Base-by-base conservation (phyloP, 2,329 filamentous ascomycete species). In the Coniosporium tulheliwenetii region DNA sequence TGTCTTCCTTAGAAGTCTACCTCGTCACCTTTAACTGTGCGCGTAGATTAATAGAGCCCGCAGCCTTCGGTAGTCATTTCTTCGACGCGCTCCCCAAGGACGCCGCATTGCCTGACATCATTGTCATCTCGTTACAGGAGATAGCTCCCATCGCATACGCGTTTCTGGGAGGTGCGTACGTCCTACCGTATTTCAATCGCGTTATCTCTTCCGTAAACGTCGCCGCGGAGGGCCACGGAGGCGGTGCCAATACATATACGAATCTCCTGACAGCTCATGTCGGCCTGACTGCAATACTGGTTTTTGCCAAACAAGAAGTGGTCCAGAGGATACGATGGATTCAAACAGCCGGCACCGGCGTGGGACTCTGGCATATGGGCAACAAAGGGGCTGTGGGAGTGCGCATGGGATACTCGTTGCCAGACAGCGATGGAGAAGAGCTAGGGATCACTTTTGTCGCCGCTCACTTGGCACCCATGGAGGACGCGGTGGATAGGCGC, bases 381-480 rank as follows among this genome's bases (percentile, higher is more conserved):
- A 95, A 95, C 60, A 98, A 98, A 62, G 91, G 89, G 29, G 89
- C 86, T 3, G 81, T 93, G 1, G 91, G 81, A 0, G 69, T 89
- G 45, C 71, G 86, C 30, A 61, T 91, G 36, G 69, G 75, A 10
- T 80, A 84, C 51, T 53, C 60, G 13, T 52, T 52, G 33, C 38
- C 32, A 7, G 54, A 55, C 30, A 54, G 47, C 5, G 54, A 58
- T 4, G 62, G 65, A 34, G 57, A 64, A 3, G 53, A 52, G 4
- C 72, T 80, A 19, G 75, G 83, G 51, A 59, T 95, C 41, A 94
- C 85, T 0, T 91, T 96, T 56, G 79, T 93, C 34, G 78, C 84
- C 33, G 84, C 86, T 10, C 91, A 98, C 60, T 66, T 96, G 42
- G 85, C 87, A 0, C 82, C 89, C 5, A 85, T 85, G 75, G 91